phyloP scores from a whole-genome alignment of 2,329 filamentous ascomycete genomes.

The Mycosphaerella sp. region DNA sequence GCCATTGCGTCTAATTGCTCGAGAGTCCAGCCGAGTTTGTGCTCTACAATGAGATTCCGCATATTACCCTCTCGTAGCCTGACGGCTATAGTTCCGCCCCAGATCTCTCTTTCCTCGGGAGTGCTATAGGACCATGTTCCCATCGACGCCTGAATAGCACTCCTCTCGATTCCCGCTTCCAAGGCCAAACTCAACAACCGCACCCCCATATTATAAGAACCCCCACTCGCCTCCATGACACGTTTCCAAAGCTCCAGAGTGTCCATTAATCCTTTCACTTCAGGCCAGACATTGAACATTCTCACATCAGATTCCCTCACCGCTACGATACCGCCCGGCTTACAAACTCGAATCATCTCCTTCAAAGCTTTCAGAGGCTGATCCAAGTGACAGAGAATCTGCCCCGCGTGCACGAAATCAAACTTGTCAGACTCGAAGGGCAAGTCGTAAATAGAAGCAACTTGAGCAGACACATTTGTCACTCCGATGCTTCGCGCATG shows the following conservation, averaged over 20 bases:
- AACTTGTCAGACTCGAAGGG: conserved; percentile 45
- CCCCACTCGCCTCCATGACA: conserved; percentile 28
- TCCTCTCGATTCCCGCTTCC: conserved; percentile 36
- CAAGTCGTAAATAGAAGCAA: conserved; percentile 32
- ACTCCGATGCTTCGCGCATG: conserved; percentile 28
- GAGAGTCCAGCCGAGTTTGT: conserved; percentile 31
- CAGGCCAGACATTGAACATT: conserved; percentile 35
- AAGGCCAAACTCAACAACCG: conserved; percentile 31
- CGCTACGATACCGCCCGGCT: conserved; percentile 49
- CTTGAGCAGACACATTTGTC: conserved; percentile 37
- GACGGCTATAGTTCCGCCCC: conserved; percentile 32
- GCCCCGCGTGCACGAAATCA: conserved; percentile 55
- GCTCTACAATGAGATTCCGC: conserved; percentile 34
- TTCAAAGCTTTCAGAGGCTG: conserved; percentile 46
- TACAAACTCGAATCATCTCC: conserved; percentile 51
- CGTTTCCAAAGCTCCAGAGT: conserved; percentile 33
- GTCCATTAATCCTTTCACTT: conserved; percentile 31
- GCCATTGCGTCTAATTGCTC: conserved; percentile 38
- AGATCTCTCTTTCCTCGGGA: conserved; percentile 34
- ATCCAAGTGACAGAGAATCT: conserved; percentile 52
- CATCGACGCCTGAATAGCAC: conserved; percentile 36
- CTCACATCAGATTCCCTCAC: conserved; percentile 38
- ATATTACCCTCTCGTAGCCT: conserved; percentile 23
- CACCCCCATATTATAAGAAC: conserved; percentile 24
- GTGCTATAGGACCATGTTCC: conserved; percentile 41